phyloP scores from a whole-genome alignment of 768 basidiomycete genomes.

The Ramaria rubella region DNA sequence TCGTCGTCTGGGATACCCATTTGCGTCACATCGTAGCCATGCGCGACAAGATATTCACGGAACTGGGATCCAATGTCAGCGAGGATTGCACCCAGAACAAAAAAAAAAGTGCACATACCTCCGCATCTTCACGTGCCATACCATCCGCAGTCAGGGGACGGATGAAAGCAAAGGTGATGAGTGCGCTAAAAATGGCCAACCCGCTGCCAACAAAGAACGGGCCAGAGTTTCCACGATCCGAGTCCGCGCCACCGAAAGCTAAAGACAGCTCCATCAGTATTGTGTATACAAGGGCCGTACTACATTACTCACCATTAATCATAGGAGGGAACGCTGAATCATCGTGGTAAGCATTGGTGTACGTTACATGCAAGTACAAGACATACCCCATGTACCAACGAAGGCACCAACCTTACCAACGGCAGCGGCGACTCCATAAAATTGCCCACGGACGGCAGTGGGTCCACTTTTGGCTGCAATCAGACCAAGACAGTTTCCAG shows the following conservation, averaged over 20 bases:
- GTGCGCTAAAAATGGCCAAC: constrained; percentile 72
- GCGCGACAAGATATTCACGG: constrained; percentile 69
- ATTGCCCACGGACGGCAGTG: constrained; percentile 27
- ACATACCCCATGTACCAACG: constrained; percentile 71
- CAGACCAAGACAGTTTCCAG: constrained; percentile 35
- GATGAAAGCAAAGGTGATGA: constrained; percentile 67
- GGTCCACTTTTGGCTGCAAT: constrained; percentile 36
- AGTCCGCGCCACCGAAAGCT: constrained; percentile 55
- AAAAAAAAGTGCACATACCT: constrained; percentile 33
- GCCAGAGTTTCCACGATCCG: constrained; percentile 63
- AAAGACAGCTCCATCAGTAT: neutral
- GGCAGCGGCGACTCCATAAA: constrained; percentile 34
- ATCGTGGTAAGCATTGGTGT: neutral
- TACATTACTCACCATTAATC: constrained; percentile 43
- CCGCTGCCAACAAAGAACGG: constrained; percentile 82
- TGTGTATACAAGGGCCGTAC: neutral
- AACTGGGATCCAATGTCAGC: constrained; percentile 40
- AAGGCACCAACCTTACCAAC: constrained; percentile 82
- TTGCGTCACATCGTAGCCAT: constrained; percentile 71
- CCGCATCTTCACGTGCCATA: constrained; percentile 69
- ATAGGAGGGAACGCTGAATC: constrained; percentile 59
- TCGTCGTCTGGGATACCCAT: constrained; percentile 47
- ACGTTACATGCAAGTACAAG: neutral
- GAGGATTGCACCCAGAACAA: neutral
- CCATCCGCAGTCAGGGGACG: constrained; percentile 68